Evolutionary conservation across 2,329 filamentous ascomycete genomes (phyloP).

Genomic region (Sporothrix variecibatus): DNA sequence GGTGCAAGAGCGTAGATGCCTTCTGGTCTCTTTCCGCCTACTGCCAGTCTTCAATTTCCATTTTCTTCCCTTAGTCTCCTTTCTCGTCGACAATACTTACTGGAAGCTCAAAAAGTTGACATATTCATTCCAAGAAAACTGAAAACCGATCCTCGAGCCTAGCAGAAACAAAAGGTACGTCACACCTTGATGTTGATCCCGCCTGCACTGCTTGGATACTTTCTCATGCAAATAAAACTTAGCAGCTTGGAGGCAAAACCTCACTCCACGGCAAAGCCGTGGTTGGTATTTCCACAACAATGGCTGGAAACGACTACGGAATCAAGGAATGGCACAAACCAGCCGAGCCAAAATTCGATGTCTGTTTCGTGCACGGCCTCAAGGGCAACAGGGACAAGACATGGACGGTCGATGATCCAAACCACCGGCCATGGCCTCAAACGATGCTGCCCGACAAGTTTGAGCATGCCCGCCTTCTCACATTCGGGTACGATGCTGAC

Average conservation of each 20-base stretch:
- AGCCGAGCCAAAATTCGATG: slow-evolving; percentile 25
- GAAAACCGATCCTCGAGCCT: too few species aligned
- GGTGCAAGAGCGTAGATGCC: neutral
- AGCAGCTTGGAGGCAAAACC: neutral
- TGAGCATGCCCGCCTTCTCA: slow-evolving; percentile 31
- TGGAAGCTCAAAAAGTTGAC: too few species aligned
- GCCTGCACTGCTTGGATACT: neutral
- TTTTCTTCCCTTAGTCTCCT: neutral
- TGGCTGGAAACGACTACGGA: neutral
- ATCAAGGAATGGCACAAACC: slow-evolving; percentile 1
- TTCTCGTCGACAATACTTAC: too few species aligned
- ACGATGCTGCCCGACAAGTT: slow-evolving; percentile 33
- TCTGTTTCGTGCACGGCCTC: slow-evolving; percentile 36
- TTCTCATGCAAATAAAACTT: neutral
- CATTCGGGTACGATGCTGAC: slow-evolving; percentile 35
- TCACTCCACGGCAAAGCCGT: neutral
- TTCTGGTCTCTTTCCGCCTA: neutral
- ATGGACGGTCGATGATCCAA: slow-evolving; percentile 29
- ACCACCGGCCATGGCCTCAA: slow-evolving; percentile 32
- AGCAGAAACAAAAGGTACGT: neutral
- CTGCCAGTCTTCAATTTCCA: too few species aligned
- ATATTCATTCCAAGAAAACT: too few species aligned
- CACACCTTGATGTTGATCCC: neutral
- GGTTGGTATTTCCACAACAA: neutral
- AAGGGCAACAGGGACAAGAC: slow-evolving; percentile 32